Conservation (phyloP, 805 yeast genomes). For the Priceomyces melissophilus region DNA sequence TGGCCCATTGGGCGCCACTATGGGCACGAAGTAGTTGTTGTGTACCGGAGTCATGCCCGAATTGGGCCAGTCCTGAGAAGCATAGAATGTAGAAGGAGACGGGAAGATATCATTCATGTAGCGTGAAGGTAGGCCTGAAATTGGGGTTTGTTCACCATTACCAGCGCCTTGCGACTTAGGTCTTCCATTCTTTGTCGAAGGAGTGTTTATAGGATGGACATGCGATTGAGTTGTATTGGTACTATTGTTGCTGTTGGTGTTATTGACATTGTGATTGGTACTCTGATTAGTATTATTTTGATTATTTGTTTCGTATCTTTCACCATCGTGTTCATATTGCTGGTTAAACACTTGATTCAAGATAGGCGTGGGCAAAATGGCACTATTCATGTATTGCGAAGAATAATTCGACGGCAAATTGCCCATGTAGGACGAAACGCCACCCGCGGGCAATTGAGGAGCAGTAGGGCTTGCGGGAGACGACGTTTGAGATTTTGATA, state of each 20-base stretch:
- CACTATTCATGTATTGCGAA: slow-evolving; percentile 18
- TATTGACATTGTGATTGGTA: slow-evolving; percentile 4
- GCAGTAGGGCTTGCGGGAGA: slow-evolving; percentile 40
- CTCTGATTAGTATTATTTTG: slow-evolving; percentile 13
- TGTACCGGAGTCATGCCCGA: slow-evolving; percentile 37
- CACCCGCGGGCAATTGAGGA: slow-evolving; percentile 31
- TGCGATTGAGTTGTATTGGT: slow-evolving; percentile 11
- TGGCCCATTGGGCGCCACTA: slow-evolving; percentile 22
- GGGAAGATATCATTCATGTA: slow-evolving; percentile 73
- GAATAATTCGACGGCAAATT: slow-evolving; percentile 17
- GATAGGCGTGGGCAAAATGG: slow-evolving; percentile 30
- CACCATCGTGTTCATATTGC: slow-evolving; percentile 7
- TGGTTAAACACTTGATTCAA: slow-evolving; percentile 29
- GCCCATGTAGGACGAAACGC: slow-evolving; percentile 19
- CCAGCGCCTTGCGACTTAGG: slow-evolving; percentile 1
- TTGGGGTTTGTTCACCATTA: slow-evolving; percentile 65
- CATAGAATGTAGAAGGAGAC: slow-evolving; percentile 75
- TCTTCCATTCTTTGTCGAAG: background rate
- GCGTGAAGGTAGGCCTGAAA: slow-evolving; percentile 67
- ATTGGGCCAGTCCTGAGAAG: slow-evolving; percentile 45
- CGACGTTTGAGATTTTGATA: slow-evolving; percentile 36
- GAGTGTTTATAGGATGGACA: too few relatives aligned
- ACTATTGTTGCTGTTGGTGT: slow-evolving; percentile 16
- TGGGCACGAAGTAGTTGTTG: slow-evolving; percentile 31
- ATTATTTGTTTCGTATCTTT: slow-evolving; percentile 9